These are phyloP conservation scores for Kodamaea restingae DNA, from an alignment of 805 yeast genomes.

Conservation along the genomic window DNA sequence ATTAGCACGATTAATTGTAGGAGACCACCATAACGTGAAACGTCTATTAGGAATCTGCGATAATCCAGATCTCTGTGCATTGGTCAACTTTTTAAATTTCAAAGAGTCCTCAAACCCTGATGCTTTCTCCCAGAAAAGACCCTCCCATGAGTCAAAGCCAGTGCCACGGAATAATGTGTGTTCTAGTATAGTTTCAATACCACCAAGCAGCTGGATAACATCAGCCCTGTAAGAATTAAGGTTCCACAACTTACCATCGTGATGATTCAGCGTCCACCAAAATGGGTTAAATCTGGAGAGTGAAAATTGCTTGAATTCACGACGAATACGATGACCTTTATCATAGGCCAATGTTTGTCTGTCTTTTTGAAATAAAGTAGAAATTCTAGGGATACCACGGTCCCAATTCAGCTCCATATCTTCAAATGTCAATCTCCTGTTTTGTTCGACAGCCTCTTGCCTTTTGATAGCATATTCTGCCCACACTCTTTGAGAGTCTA, in stretches of 20 bases:
- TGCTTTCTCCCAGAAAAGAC: constrained; percentile 96
- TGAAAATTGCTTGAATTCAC: constrained; percentile 71
- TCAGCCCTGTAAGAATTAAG: constrained; percentile 89
- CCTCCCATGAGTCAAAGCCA: constrained; percentile 98
- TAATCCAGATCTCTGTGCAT: constrained; percentile 95
- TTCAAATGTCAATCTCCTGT: constrained; percentile 83
- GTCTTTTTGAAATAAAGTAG: constrained; percentile 92
- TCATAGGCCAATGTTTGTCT: constrained; percentile 92
- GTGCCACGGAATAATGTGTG: constrained; percentile 95
- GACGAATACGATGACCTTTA: constrained; percentile 84
- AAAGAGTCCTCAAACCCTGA: constrained; percentile 95
- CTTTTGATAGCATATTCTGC: constrained; percentile 91
- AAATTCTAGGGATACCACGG: constrained; percentile 92
- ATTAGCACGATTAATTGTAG: constrained; percentile 95
- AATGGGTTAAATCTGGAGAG: constrained; percentile 77
- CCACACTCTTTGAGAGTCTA: constrained; percentile 96
- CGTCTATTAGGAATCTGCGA: constrained; percentile 97
- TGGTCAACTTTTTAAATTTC: constrained; percentile 90
- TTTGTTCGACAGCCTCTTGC: constrained; percentile 79
- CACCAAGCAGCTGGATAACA: constrained; percentile 95
- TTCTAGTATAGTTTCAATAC: constrained; percentile 91
- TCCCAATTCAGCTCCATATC: constrained; percentile 96
- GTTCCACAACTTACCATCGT: constrained; percentile 96
- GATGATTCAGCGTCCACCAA: constrained; percentile 94
- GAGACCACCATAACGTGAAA: constrained; percentile 99